A percentile compares a stretch with the other conserved stretches of the same genome.
Conservation (phyloP, 495 filamentous ascomycete genomes). For the Lophium mytilinum region DNA sequence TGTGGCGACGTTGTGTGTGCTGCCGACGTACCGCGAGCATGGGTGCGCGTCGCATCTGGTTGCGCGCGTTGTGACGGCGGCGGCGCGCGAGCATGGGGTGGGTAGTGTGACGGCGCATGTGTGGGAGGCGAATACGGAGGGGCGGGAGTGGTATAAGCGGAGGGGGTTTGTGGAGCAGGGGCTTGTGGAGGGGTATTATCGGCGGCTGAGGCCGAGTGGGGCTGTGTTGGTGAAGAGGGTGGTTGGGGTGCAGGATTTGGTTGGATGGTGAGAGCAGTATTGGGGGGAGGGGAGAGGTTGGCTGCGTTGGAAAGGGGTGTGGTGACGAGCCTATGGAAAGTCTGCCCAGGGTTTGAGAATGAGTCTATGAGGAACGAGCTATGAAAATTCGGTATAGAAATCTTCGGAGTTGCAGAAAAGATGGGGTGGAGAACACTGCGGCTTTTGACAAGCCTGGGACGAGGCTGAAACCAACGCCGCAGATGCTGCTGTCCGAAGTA, state of each 20-base stretch:
- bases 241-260: conserved; percentile 33
- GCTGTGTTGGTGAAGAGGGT: conserved; percentile 64
- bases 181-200: conserved; percentile 67
- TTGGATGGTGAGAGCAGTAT: conserved; percentile 1
- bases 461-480: too few species aligned
- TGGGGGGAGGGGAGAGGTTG: background rate
- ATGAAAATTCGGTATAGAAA: too few species aligned
- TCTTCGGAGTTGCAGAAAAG: too few species aligned
- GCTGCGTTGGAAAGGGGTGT: background rate
- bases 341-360: too few species aligned
- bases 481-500: too few species aligned
- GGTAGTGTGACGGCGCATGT: conserved; percentile 76
- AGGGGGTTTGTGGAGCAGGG: conserved; percentile 64
- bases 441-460: too few species aligned
- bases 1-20: conserved; percentile 75
- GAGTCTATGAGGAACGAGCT: too few species aligned
- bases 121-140: conserved; percentile 86
- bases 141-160: conserved; percentile 72
- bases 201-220: conserved; percentile 67
- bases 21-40: conserved; percentile 71
- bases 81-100: conserved; percentile 39
- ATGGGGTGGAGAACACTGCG: too few species aligned
- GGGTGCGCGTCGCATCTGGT: conserved; percentile 75
- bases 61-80: conserved; percentile 41
- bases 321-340: background rate